These are phyloP conservation scores for Tieghemiomyces parasiticus DNA, from an alignment of 192 early-diverging fungal genomes.

Conservation along the genomic window DNA sequence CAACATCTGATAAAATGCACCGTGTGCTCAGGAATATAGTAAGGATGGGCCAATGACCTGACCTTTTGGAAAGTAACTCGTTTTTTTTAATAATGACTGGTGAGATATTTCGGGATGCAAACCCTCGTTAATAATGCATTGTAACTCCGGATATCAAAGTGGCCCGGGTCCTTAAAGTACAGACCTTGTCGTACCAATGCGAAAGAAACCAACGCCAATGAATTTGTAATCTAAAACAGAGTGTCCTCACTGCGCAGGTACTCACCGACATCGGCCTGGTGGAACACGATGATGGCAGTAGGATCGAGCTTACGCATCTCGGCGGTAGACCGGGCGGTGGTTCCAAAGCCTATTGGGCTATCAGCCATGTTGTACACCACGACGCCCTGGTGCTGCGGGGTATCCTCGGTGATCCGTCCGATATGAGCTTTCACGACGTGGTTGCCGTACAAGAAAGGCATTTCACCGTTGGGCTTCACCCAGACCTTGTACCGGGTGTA, in stretches of 20 bases:
- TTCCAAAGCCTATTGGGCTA: constrained; percentile 91
- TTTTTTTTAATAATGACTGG: too few relatives aligned
- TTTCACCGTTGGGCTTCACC: constrained; percentile 98
- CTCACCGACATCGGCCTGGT: constrained; percentile 97
- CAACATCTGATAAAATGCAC: too few relatives aligned
- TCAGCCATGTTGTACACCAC: constrained; percentile 90
- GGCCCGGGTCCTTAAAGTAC: too few relatives aligned
- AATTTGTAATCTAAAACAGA: too few relatives aligned
- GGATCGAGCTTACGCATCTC: constrained; percentile 90
- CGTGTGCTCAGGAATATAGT: too few relatives aligned
- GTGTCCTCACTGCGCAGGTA: constrained; percentile 74
- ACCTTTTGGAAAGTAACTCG: too few relatives aligned
- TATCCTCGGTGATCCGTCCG: constrained; percentile 94
- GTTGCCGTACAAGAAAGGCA: constrained; percentile 98
- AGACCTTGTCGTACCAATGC: too few relatives aligned
- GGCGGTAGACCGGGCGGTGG: constrained; percentile 83
- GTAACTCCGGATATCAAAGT: too few relatives aligned
- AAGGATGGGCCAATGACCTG: too few relatives aligned
- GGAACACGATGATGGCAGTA: constrained; percentile 85
- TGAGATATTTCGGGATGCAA: too few relatives aligned
- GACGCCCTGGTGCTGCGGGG: constrained; percentile 95
- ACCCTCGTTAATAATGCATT: too few relatives aligned
- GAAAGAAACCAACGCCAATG: too few relatives aligned
- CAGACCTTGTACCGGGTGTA: constrained; percentile 98
- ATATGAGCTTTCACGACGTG: constrained; percentile 95